Evolutionary conservation across 1,284 basidiomycete species (phyloP).

Genomic region (Kwoniella shivajii): DNA sequence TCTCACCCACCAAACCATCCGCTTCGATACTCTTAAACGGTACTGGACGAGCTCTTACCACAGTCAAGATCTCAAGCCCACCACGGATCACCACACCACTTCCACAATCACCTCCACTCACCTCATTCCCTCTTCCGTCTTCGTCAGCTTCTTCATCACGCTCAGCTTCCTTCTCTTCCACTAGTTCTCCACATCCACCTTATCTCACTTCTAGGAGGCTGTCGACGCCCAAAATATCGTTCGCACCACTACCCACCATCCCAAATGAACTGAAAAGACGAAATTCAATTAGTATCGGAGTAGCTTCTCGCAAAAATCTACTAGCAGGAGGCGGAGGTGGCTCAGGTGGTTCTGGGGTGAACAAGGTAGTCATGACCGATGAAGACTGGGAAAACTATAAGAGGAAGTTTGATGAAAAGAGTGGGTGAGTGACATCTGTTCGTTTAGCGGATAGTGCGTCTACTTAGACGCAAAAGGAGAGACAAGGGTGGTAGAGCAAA

Average conservation of each 20-base stretch:
- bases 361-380: constrained; percentile 47
- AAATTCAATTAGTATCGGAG: constrained; percentile 50
- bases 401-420: constrained; percentile 31
- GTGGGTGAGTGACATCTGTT: constrained; percentile 27
- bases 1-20: constrained; percentile 19
- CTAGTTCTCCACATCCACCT: not conserved
- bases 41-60: constrained; percentile 5
- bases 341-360: constrained; percentile 9
- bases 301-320: constrained; percentile 45
- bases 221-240: constrained; percentile 27
- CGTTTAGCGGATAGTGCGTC: not conserved
- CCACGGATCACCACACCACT: constrained; percentile 8
- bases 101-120: constrained; percentile 3
- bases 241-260: constrained; percentile 40
- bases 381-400: constrained; percentile 51
- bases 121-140: constrained; percentile 1
- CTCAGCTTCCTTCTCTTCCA: constrained; percentile 7
- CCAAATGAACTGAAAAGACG: constrained; percentile 47
- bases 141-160: constrained; percentile 14
- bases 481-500: no score
- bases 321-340: constrained; percentile 37
- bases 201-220: not conserved
- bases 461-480: no score
- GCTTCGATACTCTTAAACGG: constrained; percentile 36
- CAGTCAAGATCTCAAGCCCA: not conserved